Conservation (phyloP, 176 grass and related monocot species). For the Juncus effusus region DNA sequence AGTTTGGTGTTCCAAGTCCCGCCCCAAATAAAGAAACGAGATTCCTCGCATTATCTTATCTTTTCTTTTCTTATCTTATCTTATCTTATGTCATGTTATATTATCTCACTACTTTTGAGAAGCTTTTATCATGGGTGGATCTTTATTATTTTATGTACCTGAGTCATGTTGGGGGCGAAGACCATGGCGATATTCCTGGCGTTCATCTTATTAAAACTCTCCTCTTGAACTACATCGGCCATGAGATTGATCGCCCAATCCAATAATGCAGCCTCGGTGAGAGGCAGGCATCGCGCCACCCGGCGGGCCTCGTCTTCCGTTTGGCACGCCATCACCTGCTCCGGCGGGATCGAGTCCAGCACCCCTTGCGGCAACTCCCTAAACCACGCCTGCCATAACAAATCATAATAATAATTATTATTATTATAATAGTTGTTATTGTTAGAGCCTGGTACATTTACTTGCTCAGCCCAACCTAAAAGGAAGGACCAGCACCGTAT, state of each 20-base stretch:
- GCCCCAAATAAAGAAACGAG: not conserved
- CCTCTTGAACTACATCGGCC: constrained; percentile 79
- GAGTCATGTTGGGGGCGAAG: constrained; percentile 89
- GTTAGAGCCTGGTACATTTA: too few species aligned
- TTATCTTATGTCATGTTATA: too few species aligned
- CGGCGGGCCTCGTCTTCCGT: constrained; percentile 59
- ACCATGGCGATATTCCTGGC: constrained; percentile 72
- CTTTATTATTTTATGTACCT: constrained; percentile 40
- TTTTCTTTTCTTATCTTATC: too few species aligned
- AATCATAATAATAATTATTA: not conserved
- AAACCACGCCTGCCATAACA: constrained; percentile 68
- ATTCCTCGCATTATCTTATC: too few species aligned
- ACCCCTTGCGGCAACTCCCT: constrained; percentile 64
- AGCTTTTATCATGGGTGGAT: too few species aligned
- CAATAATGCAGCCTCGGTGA: constrained; percentile 54
- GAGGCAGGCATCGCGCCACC: constrained; percentile 46
- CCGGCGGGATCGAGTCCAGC: constrained; percentile 58
- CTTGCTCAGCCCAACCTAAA: too few species aligned
- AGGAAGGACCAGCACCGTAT: too few species aligned
- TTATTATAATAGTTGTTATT: too few species aligned
- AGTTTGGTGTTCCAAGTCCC: too few species aligned
- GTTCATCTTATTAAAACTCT: constrained; percentile 78
- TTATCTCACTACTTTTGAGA: too few species aligned
- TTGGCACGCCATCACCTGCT: constrained; percentile 77
- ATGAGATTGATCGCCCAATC: constrained; percentile 86